Evolutionary conservation across 495 filamentous ascomycete genomes (phyloP).

Genomic region (Penicillium herquei): DNA sequence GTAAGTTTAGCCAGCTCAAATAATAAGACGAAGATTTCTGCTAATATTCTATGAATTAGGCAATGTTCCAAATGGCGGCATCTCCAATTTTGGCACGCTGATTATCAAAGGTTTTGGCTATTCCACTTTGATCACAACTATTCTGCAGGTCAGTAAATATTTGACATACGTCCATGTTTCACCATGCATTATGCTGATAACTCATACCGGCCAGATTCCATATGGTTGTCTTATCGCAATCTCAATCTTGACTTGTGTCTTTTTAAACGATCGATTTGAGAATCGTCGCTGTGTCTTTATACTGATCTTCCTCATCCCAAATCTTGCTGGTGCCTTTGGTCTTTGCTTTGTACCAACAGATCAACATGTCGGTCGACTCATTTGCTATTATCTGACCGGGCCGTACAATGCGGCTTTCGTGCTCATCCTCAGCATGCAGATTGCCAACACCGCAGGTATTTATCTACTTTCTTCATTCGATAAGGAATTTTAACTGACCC

Average conservation of each 20-base stretch:
- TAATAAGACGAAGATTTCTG: no score
- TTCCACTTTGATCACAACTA: slow-evolving; percentile 31
- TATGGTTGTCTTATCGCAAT: slow-evolving; percentile 56
- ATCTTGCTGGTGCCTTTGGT: slow-evolving; percentile 3
- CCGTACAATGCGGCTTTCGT: slow-evolving; percentile 61
- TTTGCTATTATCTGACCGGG: slow-evolving; percentile 56
- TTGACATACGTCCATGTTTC: slow-evolving; percentile 49
- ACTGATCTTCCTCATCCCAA: slow-evolving; percentile 2
- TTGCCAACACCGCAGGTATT: slow-evolving; percentile 54
- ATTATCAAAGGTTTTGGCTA: slow-evolving; percentile 61
- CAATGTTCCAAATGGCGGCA: slow-evolving; percentile 48
- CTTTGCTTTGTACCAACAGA: slow-evolving; percentile 27
- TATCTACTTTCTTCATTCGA: slow-evolving; percentile 60
- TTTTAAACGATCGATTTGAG: slow-evolving; percentile 42
- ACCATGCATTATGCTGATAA: slow-evolving; percentile 39
- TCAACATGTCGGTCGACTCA: slow-evolving; percentile 19
- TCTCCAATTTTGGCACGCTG: slow-evolving; percentile 60
- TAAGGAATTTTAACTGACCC: slow-evolving; percentile 23
- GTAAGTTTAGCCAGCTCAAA: slow-evolving; percentile 9
- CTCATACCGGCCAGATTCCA: slow-evolving; percentile 43
- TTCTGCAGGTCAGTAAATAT: slow-evolving; percentile 53
- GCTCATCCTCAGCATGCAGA: slow-evolving; percentile 53
- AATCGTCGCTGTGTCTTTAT: slow-evolving; percentile 47
- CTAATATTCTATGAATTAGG: slow-evolving; percentile 19
- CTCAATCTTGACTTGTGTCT: slow-evolving; percentile 37